Conservation (phyloP, 2,329 filamentous ascomycete genomes). For the Exophiala viscosa region DNA sequence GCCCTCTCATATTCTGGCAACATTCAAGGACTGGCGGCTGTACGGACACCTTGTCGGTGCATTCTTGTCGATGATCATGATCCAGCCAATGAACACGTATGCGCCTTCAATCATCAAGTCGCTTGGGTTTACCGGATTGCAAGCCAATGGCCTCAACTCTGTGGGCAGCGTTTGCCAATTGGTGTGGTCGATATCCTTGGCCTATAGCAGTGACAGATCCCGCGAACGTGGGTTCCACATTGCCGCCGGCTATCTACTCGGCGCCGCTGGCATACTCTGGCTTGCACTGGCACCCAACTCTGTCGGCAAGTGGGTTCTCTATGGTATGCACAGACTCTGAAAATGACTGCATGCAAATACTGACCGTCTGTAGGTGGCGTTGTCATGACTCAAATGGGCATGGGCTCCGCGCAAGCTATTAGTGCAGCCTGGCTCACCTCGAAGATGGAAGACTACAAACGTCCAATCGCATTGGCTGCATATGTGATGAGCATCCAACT, state of each 20-base stretch:
- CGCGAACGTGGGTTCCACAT: constrained; percentile 27
- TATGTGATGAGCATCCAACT: constrained; percentile 31
- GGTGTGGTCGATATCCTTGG: constrained; percentile 20
- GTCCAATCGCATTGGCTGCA: constrained; percentile 28
- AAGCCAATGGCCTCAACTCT: constrained; percentile 52
- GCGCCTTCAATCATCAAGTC: constrained; percentile 52
- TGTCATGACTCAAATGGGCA: constrained; percentile 26
- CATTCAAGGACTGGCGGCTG: constrained; percentile 45
- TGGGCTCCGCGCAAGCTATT: constrained; percentile 27
- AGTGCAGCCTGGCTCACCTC: constrained; percentile 29
- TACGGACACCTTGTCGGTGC: constrained; percentile 52
- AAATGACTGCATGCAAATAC: background rate
- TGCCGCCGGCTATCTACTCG: constrained; percentile 26
- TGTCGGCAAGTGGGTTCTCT: constrained; percentile 25
- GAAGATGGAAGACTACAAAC: constrained; percentile 30
- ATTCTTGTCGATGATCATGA: constrained; percentile 43
- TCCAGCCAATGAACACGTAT: constrained; percentile 50
- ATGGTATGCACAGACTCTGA: constrained; percentile 13
- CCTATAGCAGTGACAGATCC: constrained; percentile 24
- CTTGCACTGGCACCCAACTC: constrained; percentile 25
- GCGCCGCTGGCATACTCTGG: constrained; percentile 26
- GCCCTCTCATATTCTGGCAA: constrained; percentile 14
- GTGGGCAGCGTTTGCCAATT: constrained; percentile 40
- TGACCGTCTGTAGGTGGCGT: constrained; percentile 23
- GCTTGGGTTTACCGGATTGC: constrained; percentile 50